A percentile compares a stretch with the other conserved stretches of the same genome.
Evolutionary conservation across 805 yeast species (phyloP).

Genomic region (Wickerhamiella dianesei): DNA sequence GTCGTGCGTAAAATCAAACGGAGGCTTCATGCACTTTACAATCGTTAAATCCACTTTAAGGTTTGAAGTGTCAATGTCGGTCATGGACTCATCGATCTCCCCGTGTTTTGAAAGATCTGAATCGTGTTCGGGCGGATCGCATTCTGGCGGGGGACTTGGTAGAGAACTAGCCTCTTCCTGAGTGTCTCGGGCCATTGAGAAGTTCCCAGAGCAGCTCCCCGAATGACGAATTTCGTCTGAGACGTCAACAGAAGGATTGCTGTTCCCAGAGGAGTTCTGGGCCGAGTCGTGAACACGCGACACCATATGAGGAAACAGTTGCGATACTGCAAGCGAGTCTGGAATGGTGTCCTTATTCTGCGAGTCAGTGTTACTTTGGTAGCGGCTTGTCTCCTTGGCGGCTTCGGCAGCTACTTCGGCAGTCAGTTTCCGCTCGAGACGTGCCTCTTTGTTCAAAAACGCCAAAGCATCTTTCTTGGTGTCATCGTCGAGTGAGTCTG

Average conservation of each 20-base stretch:
- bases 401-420: background rate
- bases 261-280: background rate
- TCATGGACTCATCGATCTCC: background rate
- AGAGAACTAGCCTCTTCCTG: background rate
- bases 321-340: background rate
- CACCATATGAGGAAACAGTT: background rate
- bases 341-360: background rate
- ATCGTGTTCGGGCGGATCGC: background rate
- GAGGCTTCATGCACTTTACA: background rate
- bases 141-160: slow-evolving; percentile 3
- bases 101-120: background rate
- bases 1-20: background rate
- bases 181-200: background rate
- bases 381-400: background rate
- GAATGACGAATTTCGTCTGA: too few relatives aligned
- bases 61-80: background rate
- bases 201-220: too few relatives aligned
- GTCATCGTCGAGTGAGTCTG: background rate
- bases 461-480: background rate
- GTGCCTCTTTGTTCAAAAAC: background rate
- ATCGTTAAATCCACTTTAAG: background rate
- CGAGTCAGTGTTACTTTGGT: background rate
- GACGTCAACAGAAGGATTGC: background rate
- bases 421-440: background rate
- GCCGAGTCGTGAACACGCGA: background rate